phyloP scores from a whole-genome alignment of 345 rosid species.

The Syzygium aromaticum region DNA sequence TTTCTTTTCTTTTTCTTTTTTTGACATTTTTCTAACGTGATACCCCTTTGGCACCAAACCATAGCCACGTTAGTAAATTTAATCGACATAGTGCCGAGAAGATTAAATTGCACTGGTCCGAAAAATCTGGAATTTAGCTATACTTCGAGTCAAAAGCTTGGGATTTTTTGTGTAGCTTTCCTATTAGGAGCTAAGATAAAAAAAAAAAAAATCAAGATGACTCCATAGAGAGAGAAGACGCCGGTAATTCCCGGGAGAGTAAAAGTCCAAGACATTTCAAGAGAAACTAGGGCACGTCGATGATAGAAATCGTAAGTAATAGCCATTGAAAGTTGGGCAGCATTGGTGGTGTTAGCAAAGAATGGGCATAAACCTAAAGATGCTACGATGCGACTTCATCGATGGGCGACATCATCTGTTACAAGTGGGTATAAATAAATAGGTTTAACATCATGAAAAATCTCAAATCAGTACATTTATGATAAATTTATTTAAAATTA shows the following conservation, averaged over 20 bases:
- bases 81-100: accelerated
- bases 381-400: background rate
- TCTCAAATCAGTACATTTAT: too few species aligned
- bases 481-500: too few species aligned
- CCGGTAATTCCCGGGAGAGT: background rate
- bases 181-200: background rate
- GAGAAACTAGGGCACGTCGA: background rate
- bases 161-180: background rate
- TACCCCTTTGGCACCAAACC: background rate
- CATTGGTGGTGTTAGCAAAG: background rate
- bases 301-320: background rate
- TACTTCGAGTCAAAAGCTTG: background rate
- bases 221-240: background rate
- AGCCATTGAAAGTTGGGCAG: background rate
- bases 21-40: background rate
- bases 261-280: background rate
- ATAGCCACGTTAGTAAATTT: background rate
- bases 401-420: background rate
- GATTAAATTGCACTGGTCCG: too few species aligned
- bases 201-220: background rate
- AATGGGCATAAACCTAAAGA: background rate
- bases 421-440: background rate
- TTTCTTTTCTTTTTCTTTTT: background rate
- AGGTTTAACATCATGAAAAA: too few species aligned
- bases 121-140: background rate